Evolutionary conservation across 2,329 filamentous ascomycete species (phyloP).

Genomic region (Biscogniauxia marginata): DNA sequence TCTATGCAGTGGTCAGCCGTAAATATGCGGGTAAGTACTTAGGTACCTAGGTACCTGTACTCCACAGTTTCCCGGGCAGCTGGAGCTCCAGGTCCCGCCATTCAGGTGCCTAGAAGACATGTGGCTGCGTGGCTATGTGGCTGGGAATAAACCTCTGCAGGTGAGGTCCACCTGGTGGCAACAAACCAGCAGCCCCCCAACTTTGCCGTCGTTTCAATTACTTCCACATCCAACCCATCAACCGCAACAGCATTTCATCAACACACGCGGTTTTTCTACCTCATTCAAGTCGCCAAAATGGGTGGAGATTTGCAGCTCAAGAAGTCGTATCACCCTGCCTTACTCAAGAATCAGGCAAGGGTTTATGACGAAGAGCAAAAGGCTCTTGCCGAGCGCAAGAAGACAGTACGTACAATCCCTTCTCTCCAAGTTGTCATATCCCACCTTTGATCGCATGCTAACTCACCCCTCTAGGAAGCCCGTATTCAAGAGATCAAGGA

Average conservation of each 20-base stretch:
- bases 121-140: not conserved
- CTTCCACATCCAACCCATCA: not conserved
- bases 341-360: constrained; percentile 85
- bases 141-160: too few species aligned
- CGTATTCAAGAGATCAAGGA: constrained; percentile 91
- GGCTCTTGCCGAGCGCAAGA: constrained; percentile 91
- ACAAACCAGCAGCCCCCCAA: not conserved
- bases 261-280: not conserved
- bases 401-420: constrained; percentile 47
- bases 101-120: too few species aligned
- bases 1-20: too few species aligned
- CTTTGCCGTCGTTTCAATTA: not conserved
- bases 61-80: too few species aligned
- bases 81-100: too few species aligned
- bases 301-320: constrained; percentile 90
- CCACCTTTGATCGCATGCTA: not conserved
- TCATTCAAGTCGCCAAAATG: constrained; percentile 59
- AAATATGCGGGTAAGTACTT: too few species aligned
- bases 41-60: too few species aligned
- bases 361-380: constrained; percentile 77
- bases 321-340: constrained; percentile 89
- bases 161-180: not conserved
- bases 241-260: not conserved
- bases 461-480: constrained; percentile 55
- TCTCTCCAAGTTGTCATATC: not conserved